Evolutionary conservation across 495 filamentous ascomycete genomes (phyloP).

Genomic region (Massariosphaeria phaeospora): DNA sequence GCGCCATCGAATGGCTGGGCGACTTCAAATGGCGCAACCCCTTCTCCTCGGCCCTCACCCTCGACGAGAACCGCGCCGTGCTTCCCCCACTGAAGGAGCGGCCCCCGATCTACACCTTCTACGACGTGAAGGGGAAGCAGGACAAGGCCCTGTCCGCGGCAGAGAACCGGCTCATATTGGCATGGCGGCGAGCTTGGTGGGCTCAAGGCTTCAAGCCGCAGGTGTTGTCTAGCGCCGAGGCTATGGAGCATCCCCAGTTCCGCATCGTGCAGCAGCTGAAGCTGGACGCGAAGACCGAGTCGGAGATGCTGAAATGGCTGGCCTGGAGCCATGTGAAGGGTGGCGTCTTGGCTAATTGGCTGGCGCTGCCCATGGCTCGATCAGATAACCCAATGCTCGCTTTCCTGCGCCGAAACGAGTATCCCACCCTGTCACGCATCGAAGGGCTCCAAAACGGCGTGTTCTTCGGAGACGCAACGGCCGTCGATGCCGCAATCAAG

Average conservation of each 20-base stretch:
- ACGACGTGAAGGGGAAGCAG: constrained; percentile 63
- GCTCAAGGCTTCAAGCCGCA: constrained; percentile 85
- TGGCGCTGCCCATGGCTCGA: constrained; percentile 78
- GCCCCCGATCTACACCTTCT: constrained; percentile 87
- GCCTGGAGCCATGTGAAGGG: constrained; percentile 93
- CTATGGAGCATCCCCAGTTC: constrained; percentile 78
- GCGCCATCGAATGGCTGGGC: constrained; percentile 76
- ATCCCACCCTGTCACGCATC: constrained; percentile 67
- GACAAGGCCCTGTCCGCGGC: constrained; percentile 58
- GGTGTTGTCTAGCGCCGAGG: constrained; percentile 73
- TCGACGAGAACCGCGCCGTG: constrained; percentile 81
- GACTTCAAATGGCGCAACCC: constrained; percentile 86
- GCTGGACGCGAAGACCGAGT: constrained; percentile 45
- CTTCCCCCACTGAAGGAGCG: constrained; percentile 72
- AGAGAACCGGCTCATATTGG: constrained; percentile 72
- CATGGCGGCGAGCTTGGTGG: constrained; percentile 93
- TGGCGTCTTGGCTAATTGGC: constrained; percentile 73
- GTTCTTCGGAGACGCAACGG: constrained; percentile 64
- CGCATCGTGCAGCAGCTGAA: constrained; percentile 58
- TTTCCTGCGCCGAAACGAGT: constrained; percentile 68
- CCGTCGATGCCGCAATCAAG: constrained; percentile 63
- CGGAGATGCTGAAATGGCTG: constrained; percentile 78
- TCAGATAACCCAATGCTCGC: constrained; percentile 67
- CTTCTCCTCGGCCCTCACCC: constrained; percentile 78
- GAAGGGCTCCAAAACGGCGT: constrained; percentile 66